Conservation (phyloP, 192 early-diverging fungal genomes). For the Backusella mclennaniae region DNA sequence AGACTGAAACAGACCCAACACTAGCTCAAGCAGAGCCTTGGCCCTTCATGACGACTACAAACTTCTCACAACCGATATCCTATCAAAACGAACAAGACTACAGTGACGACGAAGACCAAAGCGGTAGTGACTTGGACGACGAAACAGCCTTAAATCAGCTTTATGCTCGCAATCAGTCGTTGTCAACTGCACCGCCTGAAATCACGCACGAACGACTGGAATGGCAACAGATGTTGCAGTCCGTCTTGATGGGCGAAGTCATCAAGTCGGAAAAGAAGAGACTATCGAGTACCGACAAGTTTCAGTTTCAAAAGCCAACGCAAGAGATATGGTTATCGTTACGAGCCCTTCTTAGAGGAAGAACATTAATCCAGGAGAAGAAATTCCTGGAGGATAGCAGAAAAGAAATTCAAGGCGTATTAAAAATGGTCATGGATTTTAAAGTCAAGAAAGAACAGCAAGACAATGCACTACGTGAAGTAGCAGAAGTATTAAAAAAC, state of each 20-base stretch:
- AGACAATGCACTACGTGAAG: conserved; percentile 54
- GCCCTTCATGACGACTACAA: conserved; percentile 1
- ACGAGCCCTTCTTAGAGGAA: conserved; percentile 61
- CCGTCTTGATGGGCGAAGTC: conserved; percentile 79
- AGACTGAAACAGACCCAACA: conserved; percentile 1
- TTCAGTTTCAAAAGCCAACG: conserved; percentile 44
- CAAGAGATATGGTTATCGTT: conserved; percentile 74
- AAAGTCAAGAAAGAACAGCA: conserved; percentile 23
- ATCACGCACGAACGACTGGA: conserved; percentile 68
- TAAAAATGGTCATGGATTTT: conserved; percentile 69
- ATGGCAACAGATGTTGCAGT: conserved; percentile 85
- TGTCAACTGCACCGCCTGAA: conserved; percentile 31
- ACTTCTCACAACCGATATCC: neutral
- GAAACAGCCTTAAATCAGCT: conserved; percentile 25
- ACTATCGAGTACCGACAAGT: conserved; percentile 49
- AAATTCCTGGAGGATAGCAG: conserved; percentile 64
- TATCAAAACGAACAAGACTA: conserved; percentile 11
- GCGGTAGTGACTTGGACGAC: conserved; percentile 11
- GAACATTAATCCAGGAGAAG: conserved; percentile 63
- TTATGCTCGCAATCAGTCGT: conserved; percentile 16
- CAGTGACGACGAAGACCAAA: conserved; percentile 23
- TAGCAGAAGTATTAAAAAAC: conserved; percentile 66
- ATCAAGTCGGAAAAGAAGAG: conserved; percentile 82
- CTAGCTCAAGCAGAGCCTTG: neutral
- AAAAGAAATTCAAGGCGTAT: conserved; percentile 49